Conservation (phyloP, 2,329 filamentous ascomycete genomes). For the Ascochyta fabae region DNA sequence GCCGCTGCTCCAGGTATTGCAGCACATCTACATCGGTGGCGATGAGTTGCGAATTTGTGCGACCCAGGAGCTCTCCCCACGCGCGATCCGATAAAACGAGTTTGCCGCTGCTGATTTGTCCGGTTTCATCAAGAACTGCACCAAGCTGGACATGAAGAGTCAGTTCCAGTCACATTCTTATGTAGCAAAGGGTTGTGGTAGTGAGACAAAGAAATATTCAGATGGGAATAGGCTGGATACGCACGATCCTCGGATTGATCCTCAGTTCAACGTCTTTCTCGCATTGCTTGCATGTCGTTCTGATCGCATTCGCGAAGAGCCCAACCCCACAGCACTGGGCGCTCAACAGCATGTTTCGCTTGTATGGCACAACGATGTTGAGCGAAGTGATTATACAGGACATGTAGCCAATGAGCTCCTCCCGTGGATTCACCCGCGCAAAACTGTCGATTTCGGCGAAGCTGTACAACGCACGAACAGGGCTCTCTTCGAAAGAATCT, state of each 20-base stretch:
- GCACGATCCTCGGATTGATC: constrained; percentile 52
- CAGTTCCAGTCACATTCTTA: not conserved
- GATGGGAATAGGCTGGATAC: constrained; percentile 10
- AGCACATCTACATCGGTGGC: constrained; percentile 49
- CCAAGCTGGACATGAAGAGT: constrained; percentile 43
- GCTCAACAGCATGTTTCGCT: constrained; percentile 54
- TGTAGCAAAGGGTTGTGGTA: not conserved
- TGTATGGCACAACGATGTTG: constrained; percentile 49
- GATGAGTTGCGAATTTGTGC: constrained; percentile 54
- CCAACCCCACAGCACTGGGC: constrained; percentile 61
- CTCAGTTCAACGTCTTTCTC: constrained; percentile 44
- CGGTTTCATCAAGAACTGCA: constrained; percentile 62
- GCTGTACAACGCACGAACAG: constrained; percentile 49
- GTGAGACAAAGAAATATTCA: not conserved
- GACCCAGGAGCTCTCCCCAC: constrained; percentile 60
- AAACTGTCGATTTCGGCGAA: constrained; percentile 56
- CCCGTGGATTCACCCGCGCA: constrained; percentile 30
- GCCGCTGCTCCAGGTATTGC: constrained; percentile 58
- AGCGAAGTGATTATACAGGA: constrained; percentile 53
- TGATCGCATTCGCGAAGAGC: constrained; percentile 59
- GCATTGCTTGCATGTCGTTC: constrained; percentile 51
- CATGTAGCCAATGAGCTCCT: constrained; percentile 53
- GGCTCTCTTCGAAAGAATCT: constrained; percentile 27
- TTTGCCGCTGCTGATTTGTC: constrained; percentile 58
- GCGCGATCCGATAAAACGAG: constrained; percentile 61